Conservation (phyloP, 2,329 filamentous ascomycete species). For the Gnomoniopsis sp. region DNA sequence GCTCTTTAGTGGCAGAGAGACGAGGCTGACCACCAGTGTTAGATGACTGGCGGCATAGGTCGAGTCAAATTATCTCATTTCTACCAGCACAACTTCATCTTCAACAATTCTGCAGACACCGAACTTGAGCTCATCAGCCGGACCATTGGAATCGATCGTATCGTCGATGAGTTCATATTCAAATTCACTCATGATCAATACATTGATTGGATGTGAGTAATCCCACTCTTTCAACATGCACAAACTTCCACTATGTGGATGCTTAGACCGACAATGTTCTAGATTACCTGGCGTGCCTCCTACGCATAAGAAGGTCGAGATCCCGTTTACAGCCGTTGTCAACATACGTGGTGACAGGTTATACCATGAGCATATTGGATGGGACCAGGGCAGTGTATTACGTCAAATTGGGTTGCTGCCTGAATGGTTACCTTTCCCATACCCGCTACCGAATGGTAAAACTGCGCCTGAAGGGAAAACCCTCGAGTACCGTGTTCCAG, state of each 20-base stretch:
- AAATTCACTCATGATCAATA: conserved; percentile 59
- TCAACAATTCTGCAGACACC: conserved; percentile 66
- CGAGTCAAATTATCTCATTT: conserved; percentile 60
- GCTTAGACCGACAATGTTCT: not conserved
- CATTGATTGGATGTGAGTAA: conserved; percentile 67
- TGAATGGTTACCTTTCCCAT: conserved; percentile 62
- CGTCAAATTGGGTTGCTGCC: conserved; percentile 61
- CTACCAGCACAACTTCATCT: conserved; percentile 72
- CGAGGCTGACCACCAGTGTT: not conserved
- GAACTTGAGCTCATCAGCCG: conserved; percentile 66
- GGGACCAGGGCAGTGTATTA: conserved; percentile 64
- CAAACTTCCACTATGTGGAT: not conserved
- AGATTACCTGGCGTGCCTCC: conserved; percentile 53
- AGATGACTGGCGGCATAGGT: conserved; percentile 67
- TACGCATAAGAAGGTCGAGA: conserved; percentile 49
- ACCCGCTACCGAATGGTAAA: conserved; percentile 41
- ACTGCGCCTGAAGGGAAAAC: conserved; percentile 28
- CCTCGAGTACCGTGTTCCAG: conserved; percentile 59
- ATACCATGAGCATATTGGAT: conserved; percentile 68
- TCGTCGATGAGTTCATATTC: conserved; percentile 69
- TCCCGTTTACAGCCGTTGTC: conserved; percentile 63
- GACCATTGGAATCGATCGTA: conserved; percentile 67
- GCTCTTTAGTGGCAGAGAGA: not conserved
- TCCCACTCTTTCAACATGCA: not conserved
- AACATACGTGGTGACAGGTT: conserved; percentile 66